Evolutionary conservation across 495 filamentous ascomycete genomes (phyloP).

Genomic region (Podospora appendiculata): DNA sequence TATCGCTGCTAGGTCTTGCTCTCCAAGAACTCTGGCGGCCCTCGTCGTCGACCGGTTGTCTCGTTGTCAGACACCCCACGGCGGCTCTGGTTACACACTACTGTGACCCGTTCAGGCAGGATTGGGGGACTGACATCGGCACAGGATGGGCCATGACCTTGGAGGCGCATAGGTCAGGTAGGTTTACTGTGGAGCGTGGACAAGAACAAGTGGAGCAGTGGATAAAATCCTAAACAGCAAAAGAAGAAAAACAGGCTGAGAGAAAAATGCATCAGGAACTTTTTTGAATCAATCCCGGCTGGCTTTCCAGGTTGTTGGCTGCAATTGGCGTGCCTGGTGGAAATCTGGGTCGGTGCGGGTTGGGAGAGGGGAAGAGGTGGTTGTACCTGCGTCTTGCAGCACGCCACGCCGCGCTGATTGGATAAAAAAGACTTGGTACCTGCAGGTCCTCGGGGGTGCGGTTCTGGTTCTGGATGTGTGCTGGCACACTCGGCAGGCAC

Average conservation of each 20-base stretch:
- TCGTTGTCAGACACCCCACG: no score
- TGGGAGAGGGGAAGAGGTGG: not conserved
- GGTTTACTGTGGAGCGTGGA: no score
- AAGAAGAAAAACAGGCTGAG: not conserved
- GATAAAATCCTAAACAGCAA: not conserved
- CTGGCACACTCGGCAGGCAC: no score
- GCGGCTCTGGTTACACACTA: no score
- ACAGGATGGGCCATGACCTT: no score
- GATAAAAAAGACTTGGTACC: not conserved
- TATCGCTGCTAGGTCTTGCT: no score
- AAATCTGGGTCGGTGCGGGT: not conserved
- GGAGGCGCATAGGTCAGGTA: no score
- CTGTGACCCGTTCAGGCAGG: no score
- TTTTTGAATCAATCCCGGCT: not conserved
- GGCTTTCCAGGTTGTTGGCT: not conserved
- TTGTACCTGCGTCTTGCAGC: constrained; percentile 13
- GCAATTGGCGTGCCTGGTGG: not conserved
- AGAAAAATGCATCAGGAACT: not conserved
- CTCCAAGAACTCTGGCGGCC: no score
- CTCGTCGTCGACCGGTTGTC: no score
- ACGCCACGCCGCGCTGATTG: constrained; percentile 1
- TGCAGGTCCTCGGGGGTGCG: not conserved
- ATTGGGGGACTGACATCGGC: no score
- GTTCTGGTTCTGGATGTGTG: not conserved
- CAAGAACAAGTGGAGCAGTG: not conserved